Conservation (phyloP, 352 stramenopile species). For the Globisporangium megalacanthum region DNA sequence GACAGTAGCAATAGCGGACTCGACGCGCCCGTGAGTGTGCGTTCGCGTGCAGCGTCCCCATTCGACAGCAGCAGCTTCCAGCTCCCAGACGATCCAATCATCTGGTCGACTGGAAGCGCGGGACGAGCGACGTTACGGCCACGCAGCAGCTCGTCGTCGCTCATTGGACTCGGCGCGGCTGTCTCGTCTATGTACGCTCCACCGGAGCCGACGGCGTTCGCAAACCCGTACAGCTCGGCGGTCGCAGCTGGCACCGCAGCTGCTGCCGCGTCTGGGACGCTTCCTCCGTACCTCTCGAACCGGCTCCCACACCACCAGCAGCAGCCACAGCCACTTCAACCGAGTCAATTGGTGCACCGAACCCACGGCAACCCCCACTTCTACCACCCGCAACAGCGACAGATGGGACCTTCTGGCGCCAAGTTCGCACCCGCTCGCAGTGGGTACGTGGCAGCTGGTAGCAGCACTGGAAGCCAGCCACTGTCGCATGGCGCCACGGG, state of each 20-base stretch:
- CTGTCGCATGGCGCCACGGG: constrained; percentile 13
- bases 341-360: not conserved
- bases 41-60: constrained; percentile 19
- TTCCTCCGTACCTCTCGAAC: constrained; percentile 14
- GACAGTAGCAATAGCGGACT: not conserved
- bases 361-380: not conserved
- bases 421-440: constrained; percentile 10
- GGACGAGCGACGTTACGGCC: constrained; percentile 7
- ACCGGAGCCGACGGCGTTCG: not conserved
- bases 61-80: constrained; percentile 12
- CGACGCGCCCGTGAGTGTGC: not conserved
- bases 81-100: not conserved
- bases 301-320: constrained; percentile 20
- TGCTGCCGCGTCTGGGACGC: not conserved
- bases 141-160: constrained; percentile 39
- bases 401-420: constrained; percentile 2
- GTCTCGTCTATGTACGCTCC: not conserved
- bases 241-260: constrained; percentile 1
- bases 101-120: constrained; percentile 3
- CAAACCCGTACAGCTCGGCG: constrained; percentile 11
- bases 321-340: constrained; percentile 1
- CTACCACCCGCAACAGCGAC: constrained; percentile 7
- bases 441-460: constrained; percentile 18
- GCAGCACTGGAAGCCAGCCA: constrained; percentile 19
- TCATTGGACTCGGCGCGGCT: constrained; percentile 14